Evolutionary conservation across 2,329 filamentous ascomycete species (phyloP), one percentile per base, ranked within the genome.

Genomic region (Pezicula radicicola): DNA sequence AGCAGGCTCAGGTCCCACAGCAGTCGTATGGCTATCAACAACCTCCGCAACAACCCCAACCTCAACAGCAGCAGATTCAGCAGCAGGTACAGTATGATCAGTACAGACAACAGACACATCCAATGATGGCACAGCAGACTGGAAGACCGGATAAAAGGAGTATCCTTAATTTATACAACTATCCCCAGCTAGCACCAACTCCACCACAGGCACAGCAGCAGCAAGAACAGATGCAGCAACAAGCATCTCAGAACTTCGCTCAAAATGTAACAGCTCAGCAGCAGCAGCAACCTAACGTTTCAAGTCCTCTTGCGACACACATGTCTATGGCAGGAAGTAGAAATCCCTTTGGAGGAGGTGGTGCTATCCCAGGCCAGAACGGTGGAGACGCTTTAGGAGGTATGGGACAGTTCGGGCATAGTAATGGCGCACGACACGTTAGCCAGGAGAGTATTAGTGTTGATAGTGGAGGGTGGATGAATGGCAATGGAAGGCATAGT

Each of bases 81-180:
- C 48, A 55, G 5, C 66, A 67, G 52, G 64, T 64, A 46, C 63
- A 55, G 44, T 63, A 64, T 30, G 70, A 70, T 50, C 72, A 72
- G 40, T 66, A 61, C 19, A 62, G 57, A 41, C 58, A 59, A 25
- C 65, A 67, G 49, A 60, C 57, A 1, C 65, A 67, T 48, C 69
- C 68, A 43, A 59, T 68, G 18, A 62, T 79, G 33, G 64, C 72
- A 5, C 70, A 72, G 40, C 72, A 74, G 47, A 72, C 75, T 15
- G 72, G 73, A 40, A 74, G 79, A 30, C 77, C 84, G 28, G 83
- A 91, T 62, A 92, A 88, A 57, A 82, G 81, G 3, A 86, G 86
- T 4, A 93, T 94, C 53, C 75, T 93, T 67, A 86, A 89, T 6
- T 70, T 94, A 10, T 93, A 89, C 52, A 84, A 81, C 64, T 80